Base-by-base conservation (phyloP, 768 basidiomycete species). In the Saitozyma podzolica region DNA sequence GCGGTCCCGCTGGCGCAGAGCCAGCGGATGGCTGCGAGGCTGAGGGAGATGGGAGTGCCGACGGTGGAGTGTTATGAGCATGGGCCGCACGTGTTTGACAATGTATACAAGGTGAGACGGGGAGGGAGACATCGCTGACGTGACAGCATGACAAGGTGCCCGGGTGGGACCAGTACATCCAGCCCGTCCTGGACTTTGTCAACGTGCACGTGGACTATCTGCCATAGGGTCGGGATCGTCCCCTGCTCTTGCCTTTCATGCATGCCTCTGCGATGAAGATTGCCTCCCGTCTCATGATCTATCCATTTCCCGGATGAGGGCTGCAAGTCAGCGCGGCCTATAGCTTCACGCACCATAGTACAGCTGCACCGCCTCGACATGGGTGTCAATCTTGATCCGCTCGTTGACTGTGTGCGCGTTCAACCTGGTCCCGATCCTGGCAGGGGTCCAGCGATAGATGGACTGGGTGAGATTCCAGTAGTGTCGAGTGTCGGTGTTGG, bases 361-460 rank as follows among this genome's bases (percentile, higher is more conserved):
- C 16, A 59, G 20, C 48, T 40, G 49, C 11, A 51, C 47, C 20
- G n/a, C 57, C 47, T 59, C 57, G 13, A 59, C 39, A 39, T 59
- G 57, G 11, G 57, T 50, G 10, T 16, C 50, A 9, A 59, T 19
- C 57, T 19, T 60, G 29, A 67, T 50, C 56, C 59, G 59, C 56
- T 67, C 66, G 48, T 67, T 55, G 17, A 67, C 58, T 13, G 62
- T 63, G 49, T 67, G 66, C 6, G 59, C 58, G 29, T 60, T 56
- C 6, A 64, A 29, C 29, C 66, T 20, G 16, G 57, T 63, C 16
- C 66, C 66, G 17, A 59, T 50, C 40, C 63, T 49, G 9, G 57
- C 62, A 13, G 66, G 66, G 9, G 53, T 51, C 62, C 62, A 67
- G 2, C 66, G 42, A 50, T 17, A 59, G 29, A 59, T 59, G 9